Evolutionary conservation across 2,329 filamentous ascomycete species (phyloP), one percentile per base, ranked within the genome.

Genomic region (Sclerotinia trifoliorum): DNA sequence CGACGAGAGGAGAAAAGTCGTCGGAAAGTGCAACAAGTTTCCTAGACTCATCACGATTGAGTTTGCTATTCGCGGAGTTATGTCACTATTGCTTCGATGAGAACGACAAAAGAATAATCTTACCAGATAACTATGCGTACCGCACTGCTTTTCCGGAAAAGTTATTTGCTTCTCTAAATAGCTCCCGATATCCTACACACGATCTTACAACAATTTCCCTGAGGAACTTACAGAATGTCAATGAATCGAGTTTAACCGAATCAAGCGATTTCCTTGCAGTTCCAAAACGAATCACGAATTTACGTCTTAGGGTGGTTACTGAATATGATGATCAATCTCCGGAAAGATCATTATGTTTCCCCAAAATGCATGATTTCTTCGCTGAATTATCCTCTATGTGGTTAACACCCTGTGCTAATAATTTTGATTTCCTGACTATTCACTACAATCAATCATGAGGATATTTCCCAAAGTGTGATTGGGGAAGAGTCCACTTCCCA

Each of bases 151-250:
- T 67, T 13, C 39, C 70, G 24, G 35, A 44, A 13, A 49, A 21
- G 4, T 21, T 69, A 2, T 71, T 68, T 32, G 46, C 26, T 0
- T 26, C 64, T 5, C 51, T 71, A 24, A 66, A 67, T 49, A 29
- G 65, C 24, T 24, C n/a, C 6, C 7, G 46, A n/a, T 5, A 60
- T 48, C 54, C 66, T 8, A 65, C 62, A n/a, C 19, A 35, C 11
- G 1, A 46, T 11, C 29, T 65, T 21, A 60, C 26, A 2, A 58
- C 67, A 10, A 39, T 71, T 10, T 55, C 52, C 4, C 21, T 71
- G 24, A 68, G 68, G 44, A 62, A 70, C 44, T 61, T 71, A 13
- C 64, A 68, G 24, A 70, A 70, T 24, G 17, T 55, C 44, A 70
- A 69, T 35, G 52, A 69, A 21, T 3, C 39, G 7, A 2, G 15